Evolutionary conservation across 2,329 filamentous ascomycete genomes (phyloP), one percentile per base, ranked within the genome.

Genomic region (Cryphonectria parasitica): DNA sequence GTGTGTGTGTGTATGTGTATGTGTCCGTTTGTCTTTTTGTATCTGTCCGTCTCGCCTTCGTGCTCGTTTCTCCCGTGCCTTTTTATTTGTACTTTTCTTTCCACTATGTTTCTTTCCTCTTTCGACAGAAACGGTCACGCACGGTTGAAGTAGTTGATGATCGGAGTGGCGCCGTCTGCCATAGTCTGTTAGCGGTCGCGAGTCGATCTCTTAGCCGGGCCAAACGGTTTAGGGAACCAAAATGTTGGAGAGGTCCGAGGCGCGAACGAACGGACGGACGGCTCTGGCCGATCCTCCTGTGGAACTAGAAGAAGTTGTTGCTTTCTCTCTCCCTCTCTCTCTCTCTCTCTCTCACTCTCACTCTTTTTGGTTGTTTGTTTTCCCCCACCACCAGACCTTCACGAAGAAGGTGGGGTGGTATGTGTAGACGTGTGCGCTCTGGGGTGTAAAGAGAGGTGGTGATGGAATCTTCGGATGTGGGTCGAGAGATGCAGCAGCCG

Each of bases 401-500:
- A 34, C 62, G 64, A 66, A 69, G 69, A 70, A 71, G 71, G 71
- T 67, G 71, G 71, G 69, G 71, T 63, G 66, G 28, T 22, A 17
- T 49, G 56, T 28, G 52, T 43, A 45, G 63, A 43, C 34, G 34
- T 34, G 56, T 49, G 61, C 36, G 39, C 66, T 25, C 65, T 31
- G 8, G 52, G 61, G 28, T 31, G 49, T 39, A 68, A 68, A 68
- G 61, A 61, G 64, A 64, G 66, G 62, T 63, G 39, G 39, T 66
- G 66, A 72, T 72, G 71, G 66, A 68, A 71, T 71, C 69, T 70
- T 72, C 56, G 68, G 68, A 68, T 68, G 71, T 72, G 68, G 68
- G 66, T 68, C 68, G 64, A 56, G 54, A 43, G 61, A 45, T 61
- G 69, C n/a, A 64, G 31, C 64, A 66, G 36, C 63, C 49, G 54